These are phyloP conservation scores for Alternaria angustiovoidea DNA, from an alignment of 2,329 filamentous ascomycete species.

Conservation along the genomic window DNA sequence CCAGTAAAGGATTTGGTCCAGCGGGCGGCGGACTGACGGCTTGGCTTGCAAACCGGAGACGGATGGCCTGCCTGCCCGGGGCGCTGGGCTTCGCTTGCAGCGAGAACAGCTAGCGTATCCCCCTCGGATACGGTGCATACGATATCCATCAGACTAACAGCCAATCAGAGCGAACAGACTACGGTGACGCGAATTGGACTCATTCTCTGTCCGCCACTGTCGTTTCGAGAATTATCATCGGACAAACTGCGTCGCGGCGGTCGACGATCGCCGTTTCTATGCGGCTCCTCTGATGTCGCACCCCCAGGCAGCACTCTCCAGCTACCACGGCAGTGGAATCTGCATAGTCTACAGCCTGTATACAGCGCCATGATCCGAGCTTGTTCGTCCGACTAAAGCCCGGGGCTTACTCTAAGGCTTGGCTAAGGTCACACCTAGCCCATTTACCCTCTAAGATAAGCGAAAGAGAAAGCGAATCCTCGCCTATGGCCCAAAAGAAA, in stretches of 20 bases:
- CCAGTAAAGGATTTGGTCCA: constrained; percentile 26
- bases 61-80: constrained; percentile 32
- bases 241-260: neutral
- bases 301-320: neutral
- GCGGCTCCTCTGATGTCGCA: constrained; percentile 2
- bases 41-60: constrained; percentile 36
- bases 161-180: constrained; percentile 4
- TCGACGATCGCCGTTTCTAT: neutral
- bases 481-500: neutral
- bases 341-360: neutral
- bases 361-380: neutral
- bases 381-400: constrained; percentile 6
- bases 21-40: constrained; percentile 20
- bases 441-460: constrained; percentile 4
- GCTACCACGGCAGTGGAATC: neutral
- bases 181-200: constrained; percentile 5
- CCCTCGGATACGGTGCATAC: constrained; percentile 11
- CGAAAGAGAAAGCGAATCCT: constrained; percentile 3
- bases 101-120: neutral
- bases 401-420: constrained; percentile 1
- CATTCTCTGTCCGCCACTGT: constrained; percentile 2
- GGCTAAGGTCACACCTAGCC: neutral
- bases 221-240: neutral
- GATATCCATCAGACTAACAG: neutral
- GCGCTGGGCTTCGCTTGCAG: constrained; percentile 2